Base-by-base conservation (phyloP, 2,329 filamentous ascomycete species). In the Paecilomyces formosus region DNA sequence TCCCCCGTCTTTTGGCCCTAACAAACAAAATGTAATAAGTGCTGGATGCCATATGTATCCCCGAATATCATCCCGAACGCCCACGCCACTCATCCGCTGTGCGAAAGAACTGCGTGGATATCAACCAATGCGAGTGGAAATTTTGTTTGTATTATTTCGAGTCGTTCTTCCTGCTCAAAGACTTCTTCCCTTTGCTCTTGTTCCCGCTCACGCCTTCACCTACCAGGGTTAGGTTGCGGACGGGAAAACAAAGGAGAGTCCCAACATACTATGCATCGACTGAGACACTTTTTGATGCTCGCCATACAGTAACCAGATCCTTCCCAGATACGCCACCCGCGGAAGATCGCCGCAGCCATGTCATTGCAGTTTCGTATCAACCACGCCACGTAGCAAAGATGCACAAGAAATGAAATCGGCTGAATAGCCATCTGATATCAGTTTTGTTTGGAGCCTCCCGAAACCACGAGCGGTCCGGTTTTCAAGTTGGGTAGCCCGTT, bases 401-500 rank as follows among this genome's bases (percentile, higher is more conserved):
- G 58, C 45, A 63, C 54, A 51, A 58, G 56, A 57, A 56, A 55
- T 13, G 31, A 56, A 53, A 57, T 35, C 35, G 13, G 15, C 6
- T 35, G 24, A 31, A 31, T 54, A 31, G n/a, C 33, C 18, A 7
- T 30, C 4, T 13, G 54, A 21, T 24, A 49, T 53, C 22, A 22
- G 18, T 21, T 63, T 64, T 72, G 57, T 65, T 70, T 26, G 65
- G 58, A 57, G 9, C 70, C 72, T n/a, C 74, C 73, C 4, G 74
- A 75, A 11, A 76, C 68, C 53, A 76, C 74, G 31, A 76, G 65
- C 22, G 74, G 74, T 7, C 72, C 73, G 49, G 70, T 71, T 30
- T 66, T 71, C 54, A 64, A 50, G 18, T 60, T 59, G 3, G 66
- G 55, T 2, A 67, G 33, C 8, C 63, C 61, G 57, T 65, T 70